Percentiles rank a stretch among this genome's conserved stretches.
phyloP scores from a whole-genome alignment of 1,139 yeast genomes.

The Sugiyamaella castrensis region DNA sequence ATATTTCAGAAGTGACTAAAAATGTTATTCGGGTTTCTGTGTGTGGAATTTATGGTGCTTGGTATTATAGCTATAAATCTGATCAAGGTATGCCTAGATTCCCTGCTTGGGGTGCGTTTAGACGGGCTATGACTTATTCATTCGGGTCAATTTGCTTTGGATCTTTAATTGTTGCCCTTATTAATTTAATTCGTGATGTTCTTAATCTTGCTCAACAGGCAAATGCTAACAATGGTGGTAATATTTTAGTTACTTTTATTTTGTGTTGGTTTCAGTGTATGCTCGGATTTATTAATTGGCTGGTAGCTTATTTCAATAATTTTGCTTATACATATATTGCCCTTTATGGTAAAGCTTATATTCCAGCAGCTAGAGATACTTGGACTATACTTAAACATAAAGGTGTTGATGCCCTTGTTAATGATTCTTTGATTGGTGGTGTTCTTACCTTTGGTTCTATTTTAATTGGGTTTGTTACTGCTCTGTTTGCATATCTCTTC shows the following conservation, averaged over 20 bases:
- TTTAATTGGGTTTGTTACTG: constrained; percentile 65
- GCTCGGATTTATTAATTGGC: constrained; percentile 68
- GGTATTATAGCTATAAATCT: constrained; percentile 78
- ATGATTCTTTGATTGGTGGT: constrained; percentile 77
- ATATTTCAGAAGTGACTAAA: constrained; percentile 78
- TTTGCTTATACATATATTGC: constrained; percentile 89
- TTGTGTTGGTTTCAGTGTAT: constrained; percentile 55
- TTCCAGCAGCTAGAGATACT: constrained; percentile 76
- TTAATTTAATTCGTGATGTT: constrained; percentile 61
- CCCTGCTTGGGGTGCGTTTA: constrained; percentile 81
- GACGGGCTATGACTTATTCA: constrained; percentile 78
- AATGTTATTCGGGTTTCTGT: constrained; percentile 83
- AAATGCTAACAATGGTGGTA: constrained; percentile 44
- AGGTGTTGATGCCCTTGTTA: constrained; percentile 83
- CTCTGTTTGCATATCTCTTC: constrained; percentile 68
- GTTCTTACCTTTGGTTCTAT: constrained; percentile 70
- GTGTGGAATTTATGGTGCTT: constrained; percentile 83
- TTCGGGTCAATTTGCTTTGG: constrained; percentile 92
- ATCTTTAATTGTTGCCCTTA: constrained; percentile 71
- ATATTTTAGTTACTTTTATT: constrained; percentile 53
- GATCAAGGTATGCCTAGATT: constrained; percentile 78
- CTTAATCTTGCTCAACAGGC: constrained; percentile 47
- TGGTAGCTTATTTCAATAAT: constrained; percentile 81
- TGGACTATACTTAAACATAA: constrained; percentile 73
- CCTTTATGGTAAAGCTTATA: constrained; percentile 75